Evolutionary conservation across 441 rosid species (phyloP).

Genomic region (Gossypium lobatum): DNA sequence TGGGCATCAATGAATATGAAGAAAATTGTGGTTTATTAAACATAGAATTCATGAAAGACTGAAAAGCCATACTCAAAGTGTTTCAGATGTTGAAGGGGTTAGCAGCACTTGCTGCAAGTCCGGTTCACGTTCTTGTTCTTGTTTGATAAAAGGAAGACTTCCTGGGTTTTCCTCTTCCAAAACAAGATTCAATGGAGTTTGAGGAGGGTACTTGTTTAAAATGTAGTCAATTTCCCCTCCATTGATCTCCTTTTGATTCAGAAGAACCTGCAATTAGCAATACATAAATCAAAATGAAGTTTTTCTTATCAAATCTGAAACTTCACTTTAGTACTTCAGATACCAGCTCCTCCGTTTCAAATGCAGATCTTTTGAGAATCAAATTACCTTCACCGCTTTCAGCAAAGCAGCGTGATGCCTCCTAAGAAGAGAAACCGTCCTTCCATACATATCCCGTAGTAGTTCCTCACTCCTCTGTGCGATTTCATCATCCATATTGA

Average conservation of each 20-base stretch:
- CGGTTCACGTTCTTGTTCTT: slow-evolving; percentile 18
- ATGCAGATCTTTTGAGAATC: neutral
- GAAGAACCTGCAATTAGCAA: slow-evolving; percentile 55
- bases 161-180: slow-evolving; percentile 76
- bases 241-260: slow-evolving; percentile 63
- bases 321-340: neutral
- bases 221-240: slow-evolving; percentile 79
- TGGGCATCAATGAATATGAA: neutral
- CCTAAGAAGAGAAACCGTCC: slow-evolving; percentile 60
- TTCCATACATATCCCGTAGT: slow-evolving; percentile 47
- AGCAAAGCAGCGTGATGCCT: slow-evolving; percentile 75
- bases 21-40: neutral
- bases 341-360: neutral
- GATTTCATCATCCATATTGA: slow-evolving; percentile 79
- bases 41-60: neutral
- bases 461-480: slow-evolving; percentile 72
- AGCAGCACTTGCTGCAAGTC: slow-evolving; percentile 31
- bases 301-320: neutral
- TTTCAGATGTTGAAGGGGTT: slow-evolving; percentile 28
- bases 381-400: slow-evolving; percentile 72
- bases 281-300: neutral
- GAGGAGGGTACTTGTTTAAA: slow-evolving; percentile 65
- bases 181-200: slow-evolving; percentile 52
- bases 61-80: slow-evolving; percentile 7
- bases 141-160: slow-evolving; percentile 40